Base-by-base conservation (phyloP, 768 basidiomycete genomes). In the Omphalotus guepiniiformis region DNA sequence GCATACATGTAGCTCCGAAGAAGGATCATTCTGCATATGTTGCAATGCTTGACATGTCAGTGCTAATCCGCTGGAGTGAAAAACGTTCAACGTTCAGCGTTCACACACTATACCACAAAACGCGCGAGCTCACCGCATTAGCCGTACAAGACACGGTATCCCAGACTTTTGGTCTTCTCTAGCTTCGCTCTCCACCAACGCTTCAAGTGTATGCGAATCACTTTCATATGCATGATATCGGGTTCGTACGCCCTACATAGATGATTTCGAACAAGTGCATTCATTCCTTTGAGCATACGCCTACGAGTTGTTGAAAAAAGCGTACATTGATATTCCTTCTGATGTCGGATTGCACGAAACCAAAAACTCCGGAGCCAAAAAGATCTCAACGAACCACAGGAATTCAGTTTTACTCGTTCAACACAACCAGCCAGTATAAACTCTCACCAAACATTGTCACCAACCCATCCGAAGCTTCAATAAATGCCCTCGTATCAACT, bases 391-490 rank as follows among this genome's bases (percentile, higher is more conserved):
- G 32, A 52, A 48, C 19, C 13, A 36, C 26, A 46, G 25, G 16
- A 43, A 29, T 13, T 45, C 51, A 52, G 48, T 32, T 26, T 18
- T 25, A 44, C 38, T 37, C 44, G 44, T 47, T 55, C 39, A 38
- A 19, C 41, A 35, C 27, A 49, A 35, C 29, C 41, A 22, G 32
- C 42, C 45, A 48, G 35, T 43, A 43, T 41, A 51, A 47, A 34
- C 50, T 49, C 77, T 49, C 52, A 84, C 86, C 83, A 59, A 88
- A 88, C 69, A 88, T 69, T 45, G 76, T 70, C 13, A 85, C 72
- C 22, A 98, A 75, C 15, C 90, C 93, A 64, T 95, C 91, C 16
- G 91, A 82, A 1, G 94, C 94, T 59, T 90, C 85, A 38, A 93
- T 72, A 71, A 98, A 98, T 11, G 75, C 64, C 16, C 69, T 58